Evolutionary conservation across 2,329 filamentous ascomycete genomes (phyloP).

Genomic region (Raffaelea albimanens): DNA sequence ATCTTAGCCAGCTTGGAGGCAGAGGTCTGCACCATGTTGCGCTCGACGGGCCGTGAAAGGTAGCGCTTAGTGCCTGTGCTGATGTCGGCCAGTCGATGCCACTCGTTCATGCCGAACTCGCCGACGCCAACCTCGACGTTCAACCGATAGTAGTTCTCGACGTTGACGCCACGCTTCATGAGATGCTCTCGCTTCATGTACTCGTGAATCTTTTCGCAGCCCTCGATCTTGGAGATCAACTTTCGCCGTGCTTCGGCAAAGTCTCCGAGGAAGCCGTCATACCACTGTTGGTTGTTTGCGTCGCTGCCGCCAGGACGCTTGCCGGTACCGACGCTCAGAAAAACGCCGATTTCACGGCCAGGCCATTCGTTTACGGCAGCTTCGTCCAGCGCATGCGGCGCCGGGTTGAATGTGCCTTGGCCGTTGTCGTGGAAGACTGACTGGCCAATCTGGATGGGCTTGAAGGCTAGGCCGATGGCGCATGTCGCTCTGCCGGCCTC

Average conservation of each 20-base stretch:
- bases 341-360: conserved; percentile 81
- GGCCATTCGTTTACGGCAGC: conserved; percentile 92
- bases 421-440: conserved; percentile 93
- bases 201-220: conserved; percentile 83
- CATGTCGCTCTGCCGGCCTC: conserved; percentile 91
- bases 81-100: conserved; percentile 88
- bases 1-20: conserved; percentile 79
- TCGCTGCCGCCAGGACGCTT: conserved; percentile 60
- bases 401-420: conserved; percentile 81
- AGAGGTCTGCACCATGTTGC: conserved; percentile 66
- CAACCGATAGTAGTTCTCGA: conserved; percentile 89
- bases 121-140: conserved; percentile 95
- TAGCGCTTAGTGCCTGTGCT: conserved; percentile 86
- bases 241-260: conserved; percentile 83
- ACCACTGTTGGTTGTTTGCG: conserved; percentile 72
- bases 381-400: conserved; percentile 78
- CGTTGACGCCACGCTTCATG: conserved; percentile 66
- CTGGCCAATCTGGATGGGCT: conserved; percentile 88
- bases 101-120: conserved; percentile 98
- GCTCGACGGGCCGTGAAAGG: conserved; percentile 61
- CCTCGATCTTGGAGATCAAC: conserved; percentile 87
- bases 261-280: conserved; percentile 84
- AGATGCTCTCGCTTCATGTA: conserved; percentile 76
- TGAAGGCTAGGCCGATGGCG: conserved; percentile 87
- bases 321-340: conserved; percentile 90